A percentile compares a stretch with the other conserved stretches of the same genome.
Conservation (phyloP, 2,329 filamentous ascomycete genomes). For the Penicillium sp. region DNA sequence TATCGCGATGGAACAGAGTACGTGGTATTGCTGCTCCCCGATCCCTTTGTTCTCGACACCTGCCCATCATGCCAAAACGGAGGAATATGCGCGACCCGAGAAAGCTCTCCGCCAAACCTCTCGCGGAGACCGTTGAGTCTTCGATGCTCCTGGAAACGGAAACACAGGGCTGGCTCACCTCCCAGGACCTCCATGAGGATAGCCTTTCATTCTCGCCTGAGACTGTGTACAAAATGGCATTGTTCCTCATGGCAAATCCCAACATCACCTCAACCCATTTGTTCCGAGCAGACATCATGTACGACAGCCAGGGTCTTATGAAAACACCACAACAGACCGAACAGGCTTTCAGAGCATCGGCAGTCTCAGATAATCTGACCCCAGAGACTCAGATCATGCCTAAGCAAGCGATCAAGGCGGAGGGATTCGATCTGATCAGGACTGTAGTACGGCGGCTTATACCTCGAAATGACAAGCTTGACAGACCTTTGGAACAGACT, state of each 20-base stretch:
- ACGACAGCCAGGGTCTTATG: conserved; percentile 48
- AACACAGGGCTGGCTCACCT: conserved; percentile 34
- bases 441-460: conserved; percentile 74
- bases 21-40: too few species aligned
- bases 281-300: conserved; percentile 60
- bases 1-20: too few species aligned
- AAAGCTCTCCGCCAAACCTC: conserved; percentile 27
- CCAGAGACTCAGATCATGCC: conserved; percentile 10
- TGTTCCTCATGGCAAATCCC: conserved; percentile 51
- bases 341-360: conserved; percentile 9
- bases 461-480: conserved; percentile 74
- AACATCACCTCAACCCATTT: conserved; percentile 59
- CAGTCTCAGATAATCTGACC: not conserved
- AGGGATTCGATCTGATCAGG: conserved; percentile 50
- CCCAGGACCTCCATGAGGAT: conserved; percentile 28
- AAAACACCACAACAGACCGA: conserved; percentile 36
- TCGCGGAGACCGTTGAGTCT: conserved; percentile 28
- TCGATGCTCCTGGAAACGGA: conserved; percentile 21
- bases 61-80: conserved; percentile 18
- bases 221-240: conserved; percentile 50
- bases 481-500: conserved; percentile 74
- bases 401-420: conserved; percentile 23
- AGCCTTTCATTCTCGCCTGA: conserved; percentile 27
- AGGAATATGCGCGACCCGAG: conserved; percentile 23
- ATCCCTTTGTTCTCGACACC: too few species aligned